Evolutionary conservation across 176 grass and related monocot species (phyloP), one percentile per base, ranked within the genome.

Genomic region (Otatea glauca): DNA sequence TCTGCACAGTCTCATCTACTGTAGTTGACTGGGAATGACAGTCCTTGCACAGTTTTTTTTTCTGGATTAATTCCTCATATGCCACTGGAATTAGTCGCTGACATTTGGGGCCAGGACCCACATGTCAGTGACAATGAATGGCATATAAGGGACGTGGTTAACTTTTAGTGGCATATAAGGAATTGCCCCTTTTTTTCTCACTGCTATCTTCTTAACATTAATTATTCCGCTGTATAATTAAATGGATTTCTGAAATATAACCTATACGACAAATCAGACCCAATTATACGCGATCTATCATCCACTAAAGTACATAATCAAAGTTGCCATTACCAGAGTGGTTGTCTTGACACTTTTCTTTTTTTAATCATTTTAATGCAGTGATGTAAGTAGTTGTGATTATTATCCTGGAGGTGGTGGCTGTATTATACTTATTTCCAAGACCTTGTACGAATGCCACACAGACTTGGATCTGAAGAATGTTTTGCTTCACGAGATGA

Each of bases 401-500:
- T 94, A 92, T 84, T 90, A 88, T 88, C 78, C 89, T 65, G 89
- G 78, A 44, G 92, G 92, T 3, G 92, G 92, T 47, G 90, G 92
- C 8, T 94, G 90, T 86, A 84, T 88, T 42, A 77, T 94, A 88
- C 70, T 83, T 78, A 82, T 94, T 68, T 90, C 90, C 0, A 84
- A 84, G 65, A 87, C 88, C 42, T 92, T 94, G 49, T 86, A 68
- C 1, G 68, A 64, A 44, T 56, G 50, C 44, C 38, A 39, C 21
- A 11, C 61, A 54, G 67, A 73, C 56, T 70, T 35, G 27, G 81
- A 88, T 84, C 66, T 94, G 65, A 92, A 94, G 78, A 94, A 92
- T 86, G 50, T 64, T 86, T 81, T 94, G 81, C 88, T 94, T 66
- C 93, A 94, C 86, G 93, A 94, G 83, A 94, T 94, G 93, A 94